Base-by-base conservation (phyloP, 2,329 filamentous ascomycete species). In the Colletotrichum aenigma region DNA sequence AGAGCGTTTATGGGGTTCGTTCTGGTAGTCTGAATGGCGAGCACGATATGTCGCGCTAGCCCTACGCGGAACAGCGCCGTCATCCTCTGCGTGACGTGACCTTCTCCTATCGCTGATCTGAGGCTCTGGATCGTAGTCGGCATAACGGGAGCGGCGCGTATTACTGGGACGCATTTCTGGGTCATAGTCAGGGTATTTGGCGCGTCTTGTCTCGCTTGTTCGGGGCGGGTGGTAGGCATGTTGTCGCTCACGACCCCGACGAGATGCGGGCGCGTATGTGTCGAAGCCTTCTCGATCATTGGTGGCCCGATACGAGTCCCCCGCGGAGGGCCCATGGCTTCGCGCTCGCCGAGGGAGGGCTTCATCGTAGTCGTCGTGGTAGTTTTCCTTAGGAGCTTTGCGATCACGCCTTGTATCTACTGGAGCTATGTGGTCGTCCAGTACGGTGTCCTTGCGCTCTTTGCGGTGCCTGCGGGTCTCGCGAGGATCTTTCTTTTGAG, bases 181-280 rank as follows among this genome's bases (percentile, higher is more conserved):
- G 12, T 76, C 74, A 38, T 71, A 75, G 16, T 67, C 67, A 8
- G 76, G 60, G 30, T 77, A 77, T 38, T 34, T 73, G 21, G 58
- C 36, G 16, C 68, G 70, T 30, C 75, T 76, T 7, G 76, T 77
- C n/a, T 77, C 76, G 24, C 70, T 70, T 38, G 70, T 77, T n/a
- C 68, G 65, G 9, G 76, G 76, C 16, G 76, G 76, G 60, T 77
- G 68, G 26, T 72, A 70, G 13, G 66, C 71, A n/a, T 73, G 68
- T 12, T 72, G 73, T 10, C 74, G 70, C 24, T 76, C 74, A 13
- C 61, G 74, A 32, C 65, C 70, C 26, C 48, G 70, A 21, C 55
- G 71, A 58, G 74, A 74, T 7, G 64, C 70, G 4, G 74, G 65
- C 18, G 43, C 43, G 34, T 66, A 56, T 4, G 43, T 30, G 21